Evolutionary conservation across 192 early-diverging fungal species (phyloP).

Genomic region (Podila clonocystis): DNA sequence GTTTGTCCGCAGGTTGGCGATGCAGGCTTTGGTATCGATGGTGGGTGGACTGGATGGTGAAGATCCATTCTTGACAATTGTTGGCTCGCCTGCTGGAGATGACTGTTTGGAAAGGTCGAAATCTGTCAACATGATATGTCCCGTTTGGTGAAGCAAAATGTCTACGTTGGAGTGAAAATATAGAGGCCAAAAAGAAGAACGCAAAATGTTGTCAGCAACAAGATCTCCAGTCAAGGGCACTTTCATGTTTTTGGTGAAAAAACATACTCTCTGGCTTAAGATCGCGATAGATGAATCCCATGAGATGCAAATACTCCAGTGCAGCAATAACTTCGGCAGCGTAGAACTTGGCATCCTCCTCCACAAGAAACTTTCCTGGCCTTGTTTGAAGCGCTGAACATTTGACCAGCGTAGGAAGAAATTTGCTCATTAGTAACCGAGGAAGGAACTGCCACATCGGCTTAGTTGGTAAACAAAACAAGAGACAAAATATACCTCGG

Average conservation of each 20-base stretch:
- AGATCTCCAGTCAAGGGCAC: neutral
- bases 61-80: constrained; percentile 68
- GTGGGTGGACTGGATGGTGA: constrained; percentile 67
- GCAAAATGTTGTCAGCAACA: constrained; percentile 29
- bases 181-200: neutral
- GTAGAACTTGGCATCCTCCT: constrained; percentile 95
- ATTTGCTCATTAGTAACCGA: neutral
- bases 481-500: constrained; percentile 55
- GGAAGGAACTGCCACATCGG: neutral
- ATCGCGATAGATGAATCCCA: constrained; percentile 98
- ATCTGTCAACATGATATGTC: constrained; percentile 97
- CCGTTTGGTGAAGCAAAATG: constrained; percentile 93
- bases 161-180: constrained; percentile 46
- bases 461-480: neutral
- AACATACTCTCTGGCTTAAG: constrained; percentile 94
- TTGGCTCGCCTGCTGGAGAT: constrained; percentile 78
- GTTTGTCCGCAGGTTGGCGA: constrained; percentile 90
- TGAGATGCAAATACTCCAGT: constrained; percentile 95
- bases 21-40: constrained; percentile 93
- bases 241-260: neutral
- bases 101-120: constrained; percentile 99
- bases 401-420: neutral
- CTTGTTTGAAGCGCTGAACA: constrained; percentile 80
- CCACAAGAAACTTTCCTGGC: constrained; percentile 90
- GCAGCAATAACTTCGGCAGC: constrained; percentile 97